Evolutionary conservation across 371 early-diverging fungal species (phyloP).

Genomic region (Choanephora cucurbitarum): DNA sequence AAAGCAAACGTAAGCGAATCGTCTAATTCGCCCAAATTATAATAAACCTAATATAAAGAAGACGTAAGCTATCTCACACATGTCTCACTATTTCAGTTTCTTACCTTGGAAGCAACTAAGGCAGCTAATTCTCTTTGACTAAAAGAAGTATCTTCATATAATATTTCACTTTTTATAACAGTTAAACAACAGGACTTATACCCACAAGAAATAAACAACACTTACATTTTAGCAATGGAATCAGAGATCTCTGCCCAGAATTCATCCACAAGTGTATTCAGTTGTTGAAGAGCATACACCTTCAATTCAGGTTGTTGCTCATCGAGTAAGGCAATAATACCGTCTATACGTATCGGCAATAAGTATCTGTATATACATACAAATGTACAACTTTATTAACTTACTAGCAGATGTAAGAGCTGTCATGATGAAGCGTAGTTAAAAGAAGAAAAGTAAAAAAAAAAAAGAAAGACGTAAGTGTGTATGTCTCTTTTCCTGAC

Average conservation of each 20-base stretch:
- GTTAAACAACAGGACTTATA: neutral
- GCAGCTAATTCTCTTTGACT: conserved; percentile 88
- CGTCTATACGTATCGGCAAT: no score
- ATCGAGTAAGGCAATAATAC: conserved; percentile 90
- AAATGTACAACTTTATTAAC: conserved; percentile 49
- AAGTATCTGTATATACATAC: no score
- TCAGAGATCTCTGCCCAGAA: conserved; percentile 99
- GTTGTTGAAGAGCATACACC: conserved; percentile 87
- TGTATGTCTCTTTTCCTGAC: no score
- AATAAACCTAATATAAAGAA: conserved; percentile 69
- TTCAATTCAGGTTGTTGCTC: conserved; percentile 91
- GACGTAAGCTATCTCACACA: neutral
- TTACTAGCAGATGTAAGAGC: conserved; percentile 54
- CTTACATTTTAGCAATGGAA: conserved; percentile 88
- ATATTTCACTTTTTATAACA: conserved; percentile 71
- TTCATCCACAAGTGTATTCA: conserved; percentile 85
- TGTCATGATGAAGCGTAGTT: conserved; percentile 28
- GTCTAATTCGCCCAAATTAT: conserved; percentile 92
- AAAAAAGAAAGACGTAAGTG: neutral
- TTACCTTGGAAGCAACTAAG: conserved; percentile 96
- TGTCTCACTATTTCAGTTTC: no score
- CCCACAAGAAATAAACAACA: neutral
- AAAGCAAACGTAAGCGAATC: conserved; percentile 94
- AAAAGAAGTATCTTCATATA: conserved; percentile 90
- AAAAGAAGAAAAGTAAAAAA: conserved; percentile 9